Evolutionary conservation across 306 rosid species (phyloP).

Genomic region (Abrus precatorius): DNA sequence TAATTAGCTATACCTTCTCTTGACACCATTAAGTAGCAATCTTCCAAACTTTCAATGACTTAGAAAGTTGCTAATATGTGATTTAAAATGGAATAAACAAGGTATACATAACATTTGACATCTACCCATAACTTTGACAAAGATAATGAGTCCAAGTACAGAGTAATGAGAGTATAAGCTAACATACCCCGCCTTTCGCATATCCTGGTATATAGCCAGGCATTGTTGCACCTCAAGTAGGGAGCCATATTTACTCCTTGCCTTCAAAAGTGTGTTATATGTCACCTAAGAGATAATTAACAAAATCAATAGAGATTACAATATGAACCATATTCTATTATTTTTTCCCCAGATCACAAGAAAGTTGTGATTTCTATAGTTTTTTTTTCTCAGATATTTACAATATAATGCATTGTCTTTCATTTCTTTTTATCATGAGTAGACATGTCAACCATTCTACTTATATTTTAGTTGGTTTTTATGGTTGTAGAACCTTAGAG

Average conservation of each 20-base stretch:
- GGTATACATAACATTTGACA: slow-evolving; percentile 25
- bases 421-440: slow-evolving; percentile 35
- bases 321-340: slow-evolving; percentile 40
- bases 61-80: background rate
- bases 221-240: slow-evolving; percentile 87
- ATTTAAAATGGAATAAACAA: slow-evolving; percentile 23
- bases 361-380: slow-evolving; percentile 35
- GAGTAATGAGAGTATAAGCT: background rate
- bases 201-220: slow-evolving; percentile 84
- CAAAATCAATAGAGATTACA: slow-evolving; percentile 34
- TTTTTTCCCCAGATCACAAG: slow-evolving; percentile 30
- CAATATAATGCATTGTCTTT: slow-evolving; percentile 28
- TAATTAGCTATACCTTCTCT: slow-evolving; percentile 11
- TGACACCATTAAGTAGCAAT: slow-evolving; percentile 25
- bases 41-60: background rate
- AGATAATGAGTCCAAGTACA: slow-evolving; percentile 20
- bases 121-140: slow-evolving; percentile 22
- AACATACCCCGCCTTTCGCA: slow-evolving; percentile 93
- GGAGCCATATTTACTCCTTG: slow-evolving; percentile 82
- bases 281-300: slow-evolving; percentile 72
- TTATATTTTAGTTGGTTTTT: slow-evolving; percentile 35
- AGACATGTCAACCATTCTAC: slow-evolving; percentile 6
- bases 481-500: slow-evolving; percentile 33
- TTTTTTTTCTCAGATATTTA: background rate
- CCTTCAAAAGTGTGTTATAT: slow-evolving; percentile 83